phyloP scores from a whole-genome alignment of 441 rosid genomes.

The Manihot esculenta region DNA sequence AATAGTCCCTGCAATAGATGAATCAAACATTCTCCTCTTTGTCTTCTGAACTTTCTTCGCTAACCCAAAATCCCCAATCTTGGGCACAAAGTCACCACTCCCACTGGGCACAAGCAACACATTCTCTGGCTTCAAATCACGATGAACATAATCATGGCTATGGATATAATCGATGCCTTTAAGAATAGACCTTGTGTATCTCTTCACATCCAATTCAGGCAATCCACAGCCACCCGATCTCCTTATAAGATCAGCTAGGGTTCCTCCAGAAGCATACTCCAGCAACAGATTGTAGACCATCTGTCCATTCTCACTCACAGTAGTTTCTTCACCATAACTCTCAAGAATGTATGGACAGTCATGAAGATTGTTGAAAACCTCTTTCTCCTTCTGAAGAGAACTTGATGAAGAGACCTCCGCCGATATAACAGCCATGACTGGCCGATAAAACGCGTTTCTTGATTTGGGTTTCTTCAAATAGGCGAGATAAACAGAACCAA shows the following conservation, averaged over 20 bases:
- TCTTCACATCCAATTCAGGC: conserved; percentile 25
- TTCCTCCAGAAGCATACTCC: conserved; percentile 16
- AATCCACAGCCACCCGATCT: conserved; percentile 20
- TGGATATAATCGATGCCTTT: conserved; percentile 4
- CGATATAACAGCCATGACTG: conserved; percentile 35
- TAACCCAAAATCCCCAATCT: conserved; percentile 34
- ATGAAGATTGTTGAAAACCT: conserved; percentile 22
- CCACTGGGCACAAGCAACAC: conserved; percentile 20
- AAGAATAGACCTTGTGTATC: conserved; percentile 10
- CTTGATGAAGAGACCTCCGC: conserved; percentile 26
- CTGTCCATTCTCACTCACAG: background rate
- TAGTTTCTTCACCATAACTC: conserved; percentile 1
- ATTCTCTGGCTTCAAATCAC: conserved; percentile 28
- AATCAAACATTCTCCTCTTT: conserved; percentile 15
- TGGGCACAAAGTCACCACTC: conserved; percentile 14
- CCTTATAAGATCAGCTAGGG: conserved; percentile 4
- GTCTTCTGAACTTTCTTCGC: conserved; percentile 22
- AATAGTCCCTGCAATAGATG: conserved; percentile 27
- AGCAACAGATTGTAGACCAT: conserved; percentile 1
- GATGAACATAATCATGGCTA: background rate
- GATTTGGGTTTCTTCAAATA: conserved; percentile 13
- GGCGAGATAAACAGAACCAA: conserved; percentile 27
- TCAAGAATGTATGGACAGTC: background rate
- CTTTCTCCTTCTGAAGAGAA: conserved; percentile 35
- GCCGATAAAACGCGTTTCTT: conserved; percentile 15